Percentiles rank a stretch among this genome's conserved stretches.
Conservation (phyloP, 352 stramenopile species). For the Achlya hypogyna region DNA sequence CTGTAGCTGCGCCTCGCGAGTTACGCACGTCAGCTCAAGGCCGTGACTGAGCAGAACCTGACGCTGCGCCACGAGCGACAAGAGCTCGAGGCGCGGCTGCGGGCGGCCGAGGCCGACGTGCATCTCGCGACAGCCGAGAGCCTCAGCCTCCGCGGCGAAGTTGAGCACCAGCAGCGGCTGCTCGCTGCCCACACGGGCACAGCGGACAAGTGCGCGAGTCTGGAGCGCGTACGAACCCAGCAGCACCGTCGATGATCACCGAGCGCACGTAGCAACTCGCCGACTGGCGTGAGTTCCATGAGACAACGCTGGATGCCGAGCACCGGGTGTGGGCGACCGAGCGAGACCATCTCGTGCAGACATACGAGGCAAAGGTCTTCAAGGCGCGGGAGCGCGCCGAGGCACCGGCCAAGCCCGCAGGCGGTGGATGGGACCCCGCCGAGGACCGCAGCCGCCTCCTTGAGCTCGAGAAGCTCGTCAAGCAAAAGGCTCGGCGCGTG, state of each 20-base stretch:
- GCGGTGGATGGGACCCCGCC: background rate
- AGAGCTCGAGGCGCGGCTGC: conserved; percentile 39
- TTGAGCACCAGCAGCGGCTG: background rate
- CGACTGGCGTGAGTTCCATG: background rate
- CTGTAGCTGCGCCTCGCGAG: conserved; percentile 57
- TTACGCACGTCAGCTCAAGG: conserved; percentile 67
- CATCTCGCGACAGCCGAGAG: conserved; percentile 48
- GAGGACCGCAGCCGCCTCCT: conserved; percentile 29
- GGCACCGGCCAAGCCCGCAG: background rate
- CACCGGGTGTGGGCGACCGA: conserved; percentile 31
- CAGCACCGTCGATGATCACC: too few relatives aligned
- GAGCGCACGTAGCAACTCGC: conserved; percentile 8
- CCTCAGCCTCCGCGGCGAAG: conserved; percentile 49
- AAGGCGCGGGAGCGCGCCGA: conserved; percentile 8
- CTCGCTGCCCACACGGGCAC: conserved; percentile 13
- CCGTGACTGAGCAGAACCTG: conserved; percentile 73
- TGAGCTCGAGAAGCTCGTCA: conserved; percentile 61
- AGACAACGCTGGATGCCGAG: background rate
- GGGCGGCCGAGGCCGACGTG: conserved; percentile 39
- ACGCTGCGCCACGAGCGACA: conserved; percentile 53
- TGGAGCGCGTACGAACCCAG: conserved; percentile 19
- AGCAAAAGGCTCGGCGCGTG: conserved; percentile 34
- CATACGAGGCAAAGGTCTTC: background rate
- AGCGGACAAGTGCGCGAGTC: conserved; percentile 30
- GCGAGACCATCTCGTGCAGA: background rate